Conservation (phyloP, 2,329 filamentous ascomycete species). For the Moelleriella libera region DNA sequence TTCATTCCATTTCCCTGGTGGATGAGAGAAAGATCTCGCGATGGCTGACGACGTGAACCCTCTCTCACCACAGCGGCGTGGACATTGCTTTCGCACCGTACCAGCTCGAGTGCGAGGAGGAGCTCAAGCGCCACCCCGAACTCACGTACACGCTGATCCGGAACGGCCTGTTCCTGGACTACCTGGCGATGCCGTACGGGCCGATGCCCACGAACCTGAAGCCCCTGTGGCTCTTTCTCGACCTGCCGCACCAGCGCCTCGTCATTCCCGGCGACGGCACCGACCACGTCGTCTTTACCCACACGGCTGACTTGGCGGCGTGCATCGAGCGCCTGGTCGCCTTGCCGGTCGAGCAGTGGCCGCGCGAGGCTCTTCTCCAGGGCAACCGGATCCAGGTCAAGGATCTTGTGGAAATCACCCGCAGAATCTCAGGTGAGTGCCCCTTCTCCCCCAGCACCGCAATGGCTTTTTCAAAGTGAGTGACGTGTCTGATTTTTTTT, state of each 20-base stretch:
- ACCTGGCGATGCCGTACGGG: not conserved
- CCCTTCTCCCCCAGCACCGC: not conserved
- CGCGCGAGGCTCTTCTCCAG: not conserved
- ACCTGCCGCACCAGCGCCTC: not conserved
- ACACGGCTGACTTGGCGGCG: not conserved
- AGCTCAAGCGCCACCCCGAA: not conserved
- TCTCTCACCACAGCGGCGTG: not conserved
- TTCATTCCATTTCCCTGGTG: not conserved
- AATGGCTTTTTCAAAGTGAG: not conserved
- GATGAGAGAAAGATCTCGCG: not conserved
- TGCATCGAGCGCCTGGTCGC: not conserved
- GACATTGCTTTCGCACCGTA: not conserved
- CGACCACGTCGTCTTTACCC: not conserved
- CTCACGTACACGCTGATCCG: not conserved
- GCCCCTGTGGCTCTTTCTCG: not conserved
- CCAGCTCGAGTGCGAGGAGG: not conserved
- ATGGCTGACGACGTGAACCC: not conserved
- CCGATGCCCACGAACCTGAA: not conserved
- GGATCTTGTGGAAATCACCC: not conserved
- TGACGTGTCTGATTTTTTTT: too few relatives aligned
- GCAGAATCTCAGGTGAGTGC: not conserved
- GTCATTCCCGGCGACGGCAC: not conserved
- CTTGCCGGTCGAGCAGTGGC: not conserved
- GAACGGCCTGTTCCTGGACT: not conserved
- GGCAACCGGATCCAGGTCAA: not conserved